Percentiles rank a stretch among this genome's conserved stretches.
phyloP scores from a whole-genome alignment of 2,329 filamentous ascomycete genomes.

The Neurospora sp. region DNA sequence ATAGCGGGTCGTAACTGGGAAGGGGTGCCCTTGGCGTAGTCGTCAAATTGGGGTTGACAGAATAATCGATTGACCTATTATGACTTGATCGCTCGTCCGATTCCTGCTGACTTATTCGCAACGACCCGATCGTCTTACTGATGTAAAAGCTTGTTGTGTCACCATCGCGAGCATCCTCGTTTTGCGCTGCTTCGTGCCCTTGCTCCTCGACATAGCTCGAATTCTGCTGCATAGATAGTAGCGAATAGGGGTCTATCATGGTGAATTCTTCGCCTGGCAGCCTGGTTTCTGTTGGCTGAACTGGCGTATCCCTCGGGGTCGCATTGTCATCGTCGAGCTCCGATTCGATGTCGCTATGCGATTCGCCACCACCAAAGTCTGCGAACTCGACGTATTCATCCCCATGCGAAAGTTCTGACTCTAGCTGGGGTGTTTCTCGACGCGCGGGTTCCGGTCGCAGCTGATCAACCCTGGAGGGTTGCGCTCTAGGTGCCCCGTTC shows the following conservation, averaged over 20 bases:
- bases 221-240: slow-evolving; percentile 39
- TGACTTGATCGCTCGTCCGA: slow-evolving; percentile 1
- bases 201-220: slow-evolving; percentile 20
- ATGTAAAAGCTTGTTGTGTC: slow-evolving; percentile 49
- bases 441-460: background rate
- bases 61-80: background rate
- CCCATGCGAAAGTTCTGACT: slow-evolving; percentile 4
- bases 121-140: slow-evolving; percentile 42
- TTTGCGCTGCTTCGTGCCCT: slow-evolving; percentile 21
- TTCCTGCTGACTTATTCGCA: slow-evolving; percentile 28
- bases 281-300: background rate
- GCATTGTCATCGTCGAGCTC: slow-evolving; percentile 24
- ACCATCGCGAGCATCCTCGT: slow-evolving; percentile 30
- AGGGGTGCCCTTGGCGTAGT: slow-evolving; percentile 6
- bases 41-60: slow-evolving; percentile 10
- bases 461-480: background rate
- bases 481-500: background rate
- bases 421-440: slow-evolving; percentile 5
- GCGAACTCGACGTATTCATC: slow-evolving; percentile 8
- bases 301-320: background rate
- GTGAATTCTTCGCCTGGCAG: slow-evolving; percentile 40
- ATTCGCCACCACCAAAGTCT: slow-evolving; percentile 13
- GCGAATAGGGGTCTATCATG: slow-evolving; percentile 48
- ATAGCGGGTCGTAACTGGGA: background rate
- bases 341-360: slow-evolving; percentile 20